Evolutionary conservation across 345 rosid species (phyloP), one percentile per base, ranked within the genome.

Genomic region (Ceriops tagal): DNA sequence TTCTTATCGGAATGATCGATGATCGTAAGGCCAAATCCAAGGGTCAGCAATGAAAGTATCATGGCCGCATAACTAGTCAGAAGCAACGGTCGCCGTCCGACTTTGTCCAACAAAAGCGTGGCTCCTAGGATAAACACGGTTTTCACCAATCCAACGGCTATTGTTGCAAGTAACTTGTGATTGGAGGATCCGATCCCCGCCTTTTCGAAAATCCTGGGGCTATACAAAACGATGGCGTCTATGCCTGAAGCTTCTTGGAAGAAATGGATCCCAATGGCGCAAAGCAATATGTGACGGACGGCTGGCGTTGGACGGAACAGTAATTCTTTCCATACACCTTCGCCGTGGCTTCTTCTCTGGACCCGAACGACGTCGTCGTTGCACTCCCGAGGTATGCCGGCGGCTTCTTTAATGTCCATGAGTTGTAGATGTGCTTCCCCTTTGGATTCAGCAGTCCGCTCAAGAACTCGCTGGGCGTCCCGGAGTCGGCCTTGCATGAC

Each of bases 171-270:
- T 24, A 92, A 85, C 80, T 77, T 80, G 0, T 77, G 28, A 71
- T 76, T 66, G 1, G 78, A 66, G 0, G 80, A 80, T 8, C 66
- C 62, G 74, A 95, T 87, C 30, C 97, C 97, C 19, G 96, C 99
- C 55, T 80, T 87, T 27, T 69, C 75, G 67, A 95, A 95, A 60
- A 95, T 92, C n/a, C 89, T 65, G 0, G 97, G 97, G 22, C 92
- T 87, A 83, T 90, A 95, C 59, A 88, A 72, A 30, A 92, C 97
- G 55, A 95, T 96, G 10, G 93, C 86, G 80, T 87, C 96, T 49
- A 95, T 85, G 1, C 97, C 99, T 0, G 96, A 82, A 0, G 90
- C 77, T 78, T 92, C 96, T 55, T 92, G 97, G 87, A 95, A 86
- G 85, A 86, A 91, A 59, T 91, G 92, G 62, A 93, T 86, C 5